Percentiles rank a stretch among this genome's conserved stretches.
Conservation (phyloP, 108 stramenopile genomes). For the Pelagomonas calceolata region DNA sequence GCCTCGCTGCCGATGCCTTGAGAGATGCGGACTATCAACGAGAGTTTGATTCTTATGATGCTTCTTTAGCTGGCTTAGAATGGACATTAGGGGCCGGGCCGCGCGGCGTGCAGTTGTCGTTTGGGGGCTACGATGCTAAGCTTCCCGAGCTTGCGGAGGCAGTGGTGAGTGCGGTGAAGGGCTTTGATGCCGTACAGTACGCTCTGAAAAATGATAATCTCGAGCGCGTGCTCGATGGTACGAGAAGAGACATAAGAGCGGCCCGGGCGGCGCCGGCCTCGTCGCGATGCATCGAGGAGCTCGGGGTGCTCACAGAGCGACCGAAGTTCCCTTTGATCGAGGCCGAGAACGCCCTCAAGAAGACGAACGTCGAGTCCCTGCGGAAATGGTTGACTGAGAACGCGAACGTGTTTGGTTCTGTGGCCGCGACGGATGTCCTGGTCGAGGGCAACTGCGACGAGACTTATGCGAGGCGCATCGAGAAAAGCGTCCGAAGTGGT, state of each 20-base stretch:
- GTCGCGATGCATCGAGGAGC: background rate
- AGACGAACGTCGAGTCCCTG: constrained; percentile 40
- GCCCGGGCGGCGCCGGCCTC: background rate
- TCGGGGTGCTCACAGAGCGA: background rate
- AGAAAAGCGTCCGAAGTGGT: too few species aligned
- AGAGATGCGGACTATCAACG: background rate
- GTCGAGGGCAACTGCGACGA: constrained; percentile 65
- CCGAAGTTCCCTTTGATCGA: constrained; percentile 48
- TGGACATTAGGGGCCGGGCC: constrained; percentile 61
- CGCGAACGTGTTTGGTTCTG: constrained; percentile 43
- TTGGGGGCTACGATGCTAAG: constrained; percentile 76
- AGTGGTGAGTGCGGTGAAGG: constrained; percentile 38
- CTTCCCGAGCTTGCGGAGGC: constrained; percentile 53
- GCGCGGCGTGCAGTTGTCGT: constrained; percentile 60
- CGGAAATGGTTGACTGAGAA: constrained; percentile 28
- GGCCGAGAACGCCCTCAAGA: constrained; percentile 39
- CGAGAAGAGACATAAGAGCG: background rate
- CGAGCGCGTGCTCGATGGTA: background rate
- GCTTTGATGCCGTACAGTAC: background rate
- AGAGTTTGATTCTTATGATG: constrained; percentile 22
- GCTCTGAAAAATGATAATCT: background rate
- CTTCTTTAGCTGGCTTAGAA: constrained; percentile 57
- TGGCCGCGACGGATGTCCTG: constrained; percentile 59
- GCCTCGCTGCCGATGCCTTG: background rate
- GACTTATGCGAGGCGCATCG: too few species aligned